Percentiles rank a stretch among this genome's conserved stretches.
Conservation (phyloP, 2,329 filamentous ascomycete species). For the Penicillium sp. region DNA sequence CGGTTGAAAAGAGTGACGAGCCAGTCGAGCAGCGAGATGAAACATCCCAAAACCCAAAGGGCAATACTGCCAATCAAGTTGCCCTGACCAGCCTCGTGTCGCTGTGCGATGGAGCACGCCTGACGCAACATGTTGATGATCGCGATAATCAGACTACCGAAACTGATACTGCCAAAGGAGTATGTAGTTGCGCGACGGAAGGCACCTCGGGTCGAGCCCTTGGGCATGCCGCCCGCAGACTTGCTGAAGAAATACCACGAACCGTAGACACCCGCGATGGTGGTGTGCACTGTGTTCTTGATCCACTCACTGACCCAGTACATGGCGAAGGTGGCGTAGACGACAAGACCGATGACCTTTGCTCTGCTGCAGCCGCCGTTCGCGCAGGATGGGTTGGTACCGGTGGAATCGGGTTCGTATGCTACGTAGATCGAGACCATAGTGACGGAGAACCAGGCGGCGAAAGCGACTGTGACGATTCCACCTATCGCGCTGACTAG, state of each 20-base stretch:
- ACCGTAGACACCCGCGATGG: conserved; percentile 83
- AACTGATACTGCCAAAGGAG: conserved; percentile 85
- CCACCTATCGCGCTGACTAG: conserved; percentile 82
- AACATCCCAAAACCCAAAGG: conserved; percentile 73
- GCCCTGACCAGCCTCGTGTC: conserved; percentile 63
- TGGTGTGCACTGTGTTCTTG: conserved; percentile 90
- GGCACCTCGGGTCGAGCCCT: conserved; percentile 77
- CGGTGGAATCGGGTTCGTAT: conserved; percentile 62
- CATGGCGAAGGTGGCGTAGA: conserved; percentile 84
- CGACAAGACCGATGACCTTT: conserved; percentile 79
- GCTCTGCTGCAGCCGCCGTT: conserved; percentile 67
- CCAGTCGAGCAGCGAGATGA: conserved; percentile 80
- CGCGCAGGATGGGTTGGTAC: conserved; percentile 55
- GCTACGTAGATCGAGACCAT: conserved; percentile 83
- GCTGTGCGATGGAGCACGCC: conserved; percentile 73
- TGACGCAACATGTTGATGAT: conserved; percentile 84
- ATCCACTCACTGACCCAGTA: conserved; percentile 95
- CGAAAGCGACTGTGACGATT: conserved; percentile 70
- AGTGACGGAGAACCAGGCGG: conserved; percentile 82
- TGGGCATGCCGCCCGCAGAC: conserved; percentile 66
- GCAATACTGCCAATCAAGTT: conserved; percentile 66
- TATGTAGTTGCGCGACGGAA: conserved; percentile 80
- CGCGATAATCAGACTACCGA: conserved; percentile 82
- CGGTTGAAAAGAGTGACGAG: conserved; percentile 84
- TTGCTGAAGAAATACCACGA: conserved; percentile 83